phyloP scores from a whole-genome alignment of 345 rosid genomes.

The Adansonia digitata region DNA sequence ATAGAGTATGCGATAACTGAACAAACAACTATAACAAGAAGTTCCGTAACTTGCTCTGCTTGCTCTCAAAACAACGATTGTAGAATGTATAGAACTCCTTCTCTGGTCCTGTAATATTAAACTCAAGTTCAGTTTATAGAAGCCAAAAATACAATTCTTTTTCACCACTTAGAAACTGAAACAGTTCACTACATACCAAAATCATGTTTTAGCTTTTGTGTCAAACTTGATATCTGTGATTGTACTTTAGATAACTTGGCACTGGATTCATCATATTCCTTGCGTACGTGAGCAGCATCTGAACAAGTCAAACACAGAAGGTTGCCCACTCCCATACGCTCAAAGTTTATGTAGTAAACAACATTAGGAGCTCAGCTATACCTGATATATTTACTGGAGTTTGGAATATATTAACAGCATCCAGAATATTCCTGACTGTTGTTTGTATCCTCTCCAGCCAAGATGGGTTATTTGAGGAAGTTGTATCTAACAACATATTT shows the following conservation, averaged over 20 bases:
- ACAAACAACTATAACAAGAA: background rate
- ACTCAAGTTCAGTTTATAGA: conserved; percentile 18
- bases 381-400: conserved; percentile 77
- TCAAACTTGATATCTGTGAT: conserved; percentile 77
- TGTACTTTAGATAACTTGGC: conserved; percentile 70
- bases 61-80: conserved; percentile 77
- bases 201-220: conserved; percentile 73
- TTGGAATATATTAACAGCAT: conserved; percentile 68
- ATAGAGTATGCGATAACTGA: background rate
- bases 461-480: conserved; percentile 39
- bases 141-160: conserved; percentile 19
- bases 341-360: background rate
- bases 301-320: conserved; percentile 23
- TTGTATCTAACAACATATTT: conserved; percentile 34
- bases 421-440: conserved; percentile 52
- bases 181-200: conserved; percentile 55
- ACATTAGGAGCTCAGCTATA: conserved; percentile 19
- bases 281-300: conserved; percentile 80
- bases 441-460: conserved; percentile 84
- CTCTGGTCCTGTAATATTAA: conserved; percentile 60
- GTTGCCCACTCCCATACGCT: conserved; percentile 7
- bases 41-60: conserved; percentile 68
- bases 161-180: conserved; percentile 5
- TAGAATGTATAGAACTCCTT: conserved; percentile 88
- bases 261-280: conserved; percentile 78